phyloP scores from a whole-genome alignment of 352 stramenopile species.

The Phytophthora boehmeriae region DNA sequence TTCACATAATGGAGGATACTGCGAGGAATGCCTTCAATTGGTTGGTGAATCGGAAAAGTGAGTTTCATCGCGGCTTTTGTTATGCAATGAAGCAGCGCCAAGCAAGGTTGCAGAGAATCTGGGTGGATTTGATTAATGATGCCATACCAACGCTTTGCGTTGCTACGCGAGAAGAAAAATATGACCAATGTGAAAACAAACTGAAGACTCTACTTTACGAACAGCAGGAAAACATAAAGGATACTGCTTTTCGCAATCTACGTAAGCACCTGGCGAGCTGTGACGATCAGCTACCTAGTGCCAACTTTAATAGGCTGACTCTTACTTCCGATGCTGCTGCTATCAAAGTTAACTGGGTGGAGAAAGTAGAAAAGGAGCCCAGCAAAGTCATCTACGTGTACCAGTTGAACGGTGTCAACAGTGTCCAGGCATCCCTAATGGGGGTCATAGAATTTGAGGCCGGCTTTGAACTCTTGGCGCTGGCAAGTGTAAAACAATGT shows the following conservation, averaged over 20 bases:
- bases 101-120: not conserved
- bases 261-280: not conserved
- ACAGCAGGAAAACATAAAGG: not conserved
- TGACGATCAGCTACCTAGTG: not conserved
- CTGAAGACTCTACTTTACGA: not conserved
- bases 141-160: not conserved
- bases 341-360: constrained; percentile 11
- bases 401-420: not conserved
- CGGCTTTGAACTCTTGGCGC: constrained; percentile 8
- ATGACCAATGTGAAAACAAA: constrained; percentile 8
- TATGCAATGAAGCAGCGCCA: constrained; percentile 5
- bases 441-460: constrained; percentile 25
- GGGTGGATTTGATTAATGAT: constrained; percentile 2
- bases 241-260: constrained; percentile 10
- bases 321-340: not conserved
- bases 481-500: constrained; percentile 18
- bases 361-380: constrained; percentile 26
- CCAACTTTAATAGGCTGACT: constrained; percentile 8
- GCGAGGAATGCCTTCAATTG: not conserved
- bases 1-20: not conserved
- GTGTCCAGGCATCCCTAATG: constrained; percentile 2
- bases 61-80: constrained; percentile 8
- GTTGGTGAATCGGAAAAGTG: not conserved
- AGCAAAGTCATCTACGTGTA: constrained; percentile 22
- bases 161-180: not conserved